These are phyloP conservation scores for Ophiostoma perfectum DNA, from an alignment of 2,329 filamentous ascomycete species.

Conservation along the genomic window DNA sequence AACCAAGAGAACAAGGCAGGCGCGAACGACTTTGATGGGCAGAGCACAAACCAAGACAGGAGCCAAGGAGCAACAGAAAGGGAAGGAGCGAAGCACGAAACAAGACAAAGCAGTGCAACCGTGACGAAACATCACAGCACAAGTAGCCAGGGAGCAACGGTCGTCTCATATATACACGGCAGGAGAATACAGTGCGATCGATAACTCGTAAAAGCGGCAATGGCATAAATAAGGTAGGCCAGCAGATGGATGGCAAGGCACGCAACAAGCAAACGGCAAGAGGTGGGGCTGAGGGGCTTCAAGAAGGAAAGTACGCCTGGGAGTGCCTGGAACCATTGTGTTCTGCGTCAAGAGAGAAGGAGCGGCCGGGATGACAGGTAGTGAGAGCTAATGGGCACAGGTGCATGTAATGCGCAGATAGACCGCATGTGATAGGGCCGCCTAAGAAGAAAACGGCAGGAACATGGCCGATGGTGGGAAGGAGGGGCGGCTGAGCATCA, in stretches of 20 bases:
- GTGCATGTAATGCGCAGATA: too few species aligned
- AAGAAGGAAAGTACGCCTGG: slow-evolving; percentile 9
- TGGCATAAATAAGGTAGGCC: slow-evolving; percentile 15
- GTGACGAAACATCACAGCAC: slow-evolving; percentile 9
- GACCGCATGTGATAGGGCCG: too few species aligned
- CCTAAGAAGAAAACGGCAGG: too few species aligned
- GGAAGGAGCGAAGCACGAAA: slow-evolving; percentile 14
- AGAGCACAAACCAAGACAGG: neutral
- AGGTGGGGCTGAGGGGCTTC: slow-evolving; percentile 14
- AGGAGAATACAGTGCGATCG: neutral
- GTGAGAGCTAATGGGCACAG: too few species aligned
- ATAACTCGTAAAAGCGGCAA: neutral
- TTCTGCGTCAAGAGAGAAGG: too few species aligned
- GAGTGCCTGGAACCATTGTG: neutral
- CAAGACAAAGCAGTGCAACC: slow-evolving; percentile 13
- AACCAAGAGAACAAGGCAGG: neutral
- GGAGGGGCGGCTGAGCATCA: too few species aligned
- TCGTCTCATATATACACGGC: neutral
- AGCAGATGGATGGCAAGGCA: slow-evolving; percentile 19
- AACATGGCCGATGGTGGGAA: too few species aligned
- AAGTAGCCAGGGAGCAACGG: neutral
- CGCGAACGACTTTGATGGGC: neutral
- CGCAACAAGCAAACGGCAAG: slow-evolving; percentile 11
- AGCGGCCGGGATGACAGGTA: too few species aligned
- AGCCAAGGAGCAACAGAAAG: neutral